Evolutionary conservation across 768 basidiomycete genomes (phyloP).

Genomic region (Pleurotus ostreatus): DNA sequence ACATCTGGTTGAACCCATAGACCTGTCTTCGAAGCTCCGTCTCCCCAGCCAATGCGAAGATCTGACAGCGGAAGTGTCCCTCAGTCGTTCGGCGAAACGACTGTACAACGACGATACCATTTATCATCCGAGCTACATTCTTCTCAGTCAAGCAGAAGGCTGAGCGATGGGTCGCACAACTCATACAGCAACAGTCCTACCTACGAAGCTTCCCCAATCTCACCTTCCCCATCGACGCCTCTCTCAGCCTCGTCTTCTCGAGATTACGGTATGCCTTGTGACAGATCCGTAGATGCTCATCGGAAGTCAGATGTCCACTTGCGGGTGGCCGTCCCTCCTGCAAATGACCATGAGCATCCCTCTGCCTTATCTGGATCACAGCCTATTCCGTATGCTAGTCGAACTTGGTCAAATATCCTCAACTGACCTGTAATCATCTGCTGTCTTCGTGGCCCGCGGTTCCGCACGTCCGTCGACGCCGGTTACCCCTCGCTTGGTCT

Average conservation of each 20-base stretch:
- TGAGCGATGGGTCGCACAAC: neutral
- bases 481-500: neutral
- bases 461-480: neutral
- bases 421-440: neutral
- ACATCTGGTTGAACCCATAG: conserved; percentile 13
- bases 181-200: neutral
- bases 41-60: neutral
- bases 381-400: neutral
- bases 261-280: neutral
- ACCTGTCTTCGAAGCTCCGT: neutral
- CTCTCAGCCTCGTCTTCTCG: neutral
- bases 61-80: neutral
- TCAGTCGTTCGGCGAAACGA: neutral
- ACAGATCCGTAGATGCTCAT: neutral
- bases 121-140: neutral
- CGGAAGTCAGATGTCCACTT: neutral
- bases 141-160: no score
- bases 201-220: conserved; percentile 1
- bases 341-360: neutral
- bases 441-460: no score
- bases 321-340: neutral
- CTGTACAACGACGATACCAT: no score
- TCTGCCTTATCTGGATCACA: neutral
- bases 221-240: conserved; percentile 4
- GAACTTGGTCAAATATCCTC: conserved; percentile 5